Conservation (phyloP, 202 grass and related monocot species). For the Saccharum hybrid region DNA sequence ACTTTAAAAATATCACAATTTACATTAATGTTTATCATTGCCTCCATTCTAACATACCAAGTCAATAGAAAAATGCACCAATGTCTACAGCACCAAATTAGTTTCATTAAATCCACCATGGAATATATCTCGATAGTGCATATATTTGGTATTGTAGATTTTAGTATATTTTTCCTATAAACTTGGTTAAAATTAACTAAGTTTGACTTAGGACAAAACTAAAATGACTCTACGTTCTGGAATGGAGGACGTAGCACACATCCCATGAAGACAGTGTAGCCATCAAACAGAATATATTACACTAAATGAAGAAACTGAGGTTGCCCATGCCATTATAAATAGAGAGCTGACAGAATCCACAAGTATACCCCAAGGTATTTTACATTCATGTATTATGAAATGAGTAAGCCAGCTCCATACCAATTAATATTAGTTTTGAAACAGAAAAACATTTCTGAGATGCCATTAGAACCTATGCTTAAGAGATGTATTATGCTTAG, state of each 20-base stretch:
- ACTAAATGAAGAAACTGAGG: not conserved
- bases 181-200: no score
- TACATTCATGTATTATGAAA: not conserved
- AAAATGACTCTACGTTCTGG: not conserved
- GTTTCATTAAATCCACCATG: no score
- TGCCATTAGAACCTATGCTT: not conserved
- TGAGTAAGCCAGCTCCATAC: not conserved
- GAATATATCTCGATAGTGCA: no score
- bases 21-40: not conserved
- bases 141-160: no score
- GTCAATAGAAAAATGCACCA: no score
- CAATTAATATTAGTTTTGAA: slow-evolving; percentile 8
- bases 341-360: not conserved
- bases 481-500: slow-evolving; percentile 7
- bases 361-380: not conserved
- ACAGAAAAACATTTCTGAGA: slow-evolving; percentile 2
- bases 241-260: not conserved
- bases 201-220: not conserved
- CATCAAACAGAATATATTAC: not conserved
- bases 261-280: not conserved
- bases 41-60: no score
- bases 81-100: no score
- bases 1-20: not conserved
- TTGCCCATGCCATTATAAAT: not conserved
- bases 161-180: no score